phyloP scores from a whole-genome alignment of 139 green algal genomes.

The Chlamydomonas incerta region DNA sequence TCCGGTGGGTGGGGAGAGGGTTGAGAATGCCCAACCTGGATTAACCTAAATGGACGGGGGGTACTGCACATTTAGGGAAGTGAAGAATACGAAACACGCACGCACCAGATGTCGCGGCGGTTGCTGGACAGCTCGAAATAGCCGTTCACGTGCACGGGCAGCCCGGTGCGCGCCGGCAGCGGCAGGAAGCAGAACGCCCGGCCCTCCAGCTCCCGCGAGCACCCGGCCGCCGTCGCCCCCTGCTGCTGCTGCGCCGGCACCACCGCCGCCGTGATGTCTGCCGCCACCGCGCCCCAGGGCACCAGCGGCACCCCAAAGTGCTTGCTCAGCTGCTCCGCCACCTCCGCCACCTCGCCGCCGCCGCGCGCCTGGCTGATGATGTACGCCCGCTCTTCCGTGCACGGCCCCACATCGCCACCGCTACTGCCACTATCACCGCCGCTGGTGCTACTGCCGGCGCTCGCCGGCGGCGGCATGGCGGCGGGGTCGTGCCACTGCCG shows the following conservation, averaged over 20 bases:
- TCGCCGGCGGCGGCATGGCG: neutral
- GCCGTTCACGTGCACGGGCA: constrained; percentile 85
- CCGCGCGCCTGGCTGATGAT: constrained; percentile 63
- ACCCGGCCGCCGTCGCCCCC: neutral
- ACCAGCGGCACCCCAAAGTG: constrained; percentile 70
- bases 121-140: constrained; percentile 90
- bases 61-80: too few relatives aligned
- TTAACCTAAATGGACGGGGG: too few relatives aligned
- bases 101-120: constrained; percentile 73
- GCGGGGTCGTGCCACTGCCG: constrained; percentile 5
- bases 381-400: constrained; percentile 40
- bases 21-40: too few relatives aligned
- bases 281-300: constrained; percentile 76
- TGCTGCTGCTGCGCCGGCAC: neutral
- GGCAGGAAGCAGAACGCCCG: constrained; percentile 88
- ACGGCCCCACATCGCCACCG: too few relatives aligned
- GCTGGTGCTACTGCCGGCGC: neutral
- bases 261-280: constrained; percentile 53
- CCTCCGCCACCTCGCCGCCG: constrained; percentile 36
- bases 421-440: constrained; percentile 3
- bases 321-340: constrained; percentile 49
- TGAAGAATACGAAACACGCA: neutral
- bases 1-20: too few relatives aligned
- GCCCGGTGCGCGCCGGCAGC: constrained; percentile 71
- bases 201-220: constrained; percentile 56